Conservation (phyloP, 257 asterid genomes). For the Nicotiana noctiflora region DNA sequence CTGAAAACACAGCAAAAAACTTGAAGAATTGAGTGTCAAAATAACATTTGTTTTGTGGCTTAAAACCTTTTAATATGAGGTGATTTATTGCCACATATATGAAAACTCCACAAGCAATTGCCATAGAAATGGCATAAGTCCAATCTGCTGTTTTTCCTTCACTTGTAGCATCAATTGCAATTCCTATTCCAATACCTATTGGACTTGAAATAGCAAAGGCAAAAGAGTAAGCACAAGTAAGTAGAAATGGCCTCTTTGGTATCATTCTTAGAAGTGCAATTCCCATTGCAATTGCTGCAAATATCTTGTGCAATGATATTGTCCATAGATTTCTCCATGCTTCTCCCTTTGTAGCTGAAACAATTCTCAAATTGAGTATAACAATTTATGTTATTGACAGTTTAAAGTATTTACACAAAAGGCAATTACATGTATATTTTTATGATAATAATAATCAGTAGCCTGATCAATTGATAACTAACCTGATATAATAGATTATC, state of each 20-base stretch:
- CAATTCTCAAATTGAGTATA: background rate
- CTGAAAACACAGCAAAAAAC: slow-evolving; percentile 66
- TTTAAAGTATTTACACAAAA: too few species aligned
- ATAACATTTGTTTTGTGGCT: slow-evolving; percentile 31
- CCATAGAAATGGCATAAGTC: slow-evolving; percentile 85
- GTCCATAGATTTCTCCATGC: slow-evolving; percentile 92
- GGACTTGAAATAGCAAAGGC: slow-evolving; percentile 86
- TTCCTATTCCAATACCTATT: slow-evolving; percentile 77
- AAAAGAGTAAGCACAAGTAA: slow-evolving; percentile 59
- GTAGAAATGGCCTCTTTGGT: slow-evolving; percentile 72
- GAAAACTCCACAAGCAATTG: slow-evolving; percentile 74
- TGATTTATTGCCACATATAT: slow-evolving; percentile 78
- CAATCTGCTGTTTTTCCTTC: slow-evolving; percentile 62
- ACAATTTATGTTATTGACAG: too few species aligned
- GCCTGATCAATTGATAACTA: too few species aligned
- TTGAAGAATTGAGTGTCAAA: slow-evolving; percentile 62
- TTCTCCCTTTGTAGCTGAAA: slow-evolving; percentile 50
- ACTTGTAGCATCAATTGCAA: slow-evolving; percentile 74
- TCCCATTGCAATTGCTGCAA: slow-evolving; percentile 90
- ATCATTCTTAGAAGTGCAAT: slow-evolving; percentile 79
- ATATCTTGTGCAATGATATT: slow-evolving; percentile 75
- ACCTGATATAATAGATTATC: too few species aligned
- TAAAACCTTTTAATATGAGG: slow-evolving; percentile 65
- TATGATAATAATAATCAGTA: too few species aligned
- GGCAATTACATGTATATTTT: too few species aligned